These are phyloP conservation scores for Aspergillus intermedius DNA, from an alignment of 2,329 filamentous ascomycete species.

Conservation along the genomic window DNA sequence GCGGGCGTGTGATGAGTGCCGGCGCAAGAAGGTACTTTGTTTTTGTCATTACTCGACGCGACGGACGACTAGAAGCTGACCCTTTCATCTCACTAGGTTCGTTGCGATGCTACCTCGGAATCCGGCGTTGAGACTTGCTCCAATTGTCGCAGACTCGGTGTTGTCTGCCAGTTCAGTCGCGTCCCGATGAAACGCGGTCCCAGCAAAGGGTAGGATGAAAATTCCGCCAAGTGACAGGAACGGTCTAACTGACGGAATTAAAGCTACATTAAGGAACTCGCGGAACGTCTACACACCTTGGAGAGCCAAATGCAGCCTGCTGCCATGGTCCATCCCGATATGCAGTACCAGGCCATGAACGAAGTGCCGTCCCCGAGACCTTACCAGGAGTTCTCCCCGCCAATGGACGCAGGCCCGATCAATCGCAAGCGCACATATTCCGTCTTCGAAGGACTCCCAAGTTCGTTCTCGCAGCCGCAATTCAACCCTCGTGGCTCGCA, in stretches of 20 bases:
- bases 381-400: constrained; percentile 50
- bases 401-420: constrained; percentile 38
- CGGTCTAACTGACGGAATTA: constrained; percentile 13
- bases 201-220: constrained; percentile 64
- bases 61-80: too few relatives aligned
- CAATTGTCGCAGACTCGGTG: constrained; percentile 70
- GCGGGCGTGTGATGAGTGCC: constrained; percentile 80
- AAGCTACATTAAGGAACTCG: constrained; percentile 86
- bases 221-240: not conserved
- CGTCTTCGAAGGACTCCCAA: constrained; percentile 41
- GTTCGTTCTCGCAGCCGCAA: constrained; percentile 35
- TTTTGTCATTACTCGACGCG: constrained; percentile 10
- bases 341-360: constrained; percentile 39
- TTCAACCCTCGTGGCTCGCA: constrained; percentile 31
- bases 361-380: constrained; percentile 36
- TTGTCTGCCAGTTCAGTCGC: constrained; percentile 76
- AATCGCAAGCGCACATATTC: constrained; percentile 46
- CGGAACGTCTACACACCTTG: constrained; percentile 73
- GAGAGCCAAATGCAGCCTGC: constrained; percentile 63
- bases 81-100: too few relatives aligned
- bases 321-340: constrained; percentile 32
- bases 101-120: constrained; percentile 76
- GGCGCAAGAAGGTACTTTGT: constrained; percentile 63
- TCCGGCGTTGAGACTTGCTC: constrained; percentile 67
- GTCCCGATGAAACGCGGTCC: constrained; percentile 84